phyloP scores from a whole-genome alignment of 257 asterid species.

The Datura wrightii region DNA sequence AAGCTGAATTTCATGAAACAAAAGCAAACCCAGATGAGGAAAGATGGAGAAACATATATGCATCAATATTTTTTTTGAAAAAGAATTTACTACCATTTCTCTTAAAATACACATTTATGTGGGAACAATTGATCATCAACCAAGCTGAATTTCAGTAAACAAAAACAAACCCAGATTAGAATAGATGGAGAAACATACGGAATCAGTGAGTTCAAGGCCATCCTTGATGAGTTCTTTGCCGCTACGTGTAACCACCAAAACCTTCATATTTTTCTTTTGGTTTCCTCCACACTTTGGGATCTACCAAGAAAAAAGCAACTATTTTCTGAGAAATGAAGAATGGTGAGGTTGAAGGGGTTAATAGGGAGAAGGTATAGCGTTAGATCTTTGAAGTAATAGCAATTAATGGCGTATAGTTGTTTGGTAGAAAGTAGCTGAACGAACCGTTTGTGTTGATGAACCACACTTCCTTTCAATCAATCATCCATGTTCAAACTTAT shows the following conservation, averaged over 20 bases:
- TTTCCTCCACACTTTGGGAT: constrained; percentile 31
- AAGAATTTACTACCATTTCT: neutral
- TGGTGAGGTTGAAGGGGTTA: neutral
- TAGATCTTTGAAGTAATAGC: neutral
- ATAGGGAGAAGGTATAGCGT: neutral
- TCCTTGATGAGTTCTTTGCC: constrained; percentile 87
- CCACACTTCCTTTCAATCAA: neutral
- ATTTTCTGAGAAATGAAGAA: neutral
- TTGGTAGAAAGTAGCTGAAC: constrained; percentile 43
- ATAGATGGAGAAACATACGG: constrained; percentile 12
- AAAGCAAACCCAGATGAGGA: constrained; percentile 30
- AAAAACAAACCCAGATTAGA: constrained; percentile 29
- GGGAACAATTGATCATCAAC: neutral
- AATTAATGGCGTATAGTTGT: constrained; percentile 40
- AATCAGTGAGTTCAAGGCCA: constrained; percentile 67
- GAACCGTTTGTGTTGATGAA: constrained; percentile 32
- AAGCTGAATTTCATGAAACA: constrained; percentile 28
- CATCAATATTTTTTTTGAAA: neutral
- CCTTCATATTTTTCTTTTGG: constrained; percentile 60
- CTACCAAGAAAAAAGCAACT: constrained; percentile 28
- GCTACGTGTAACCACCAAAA: constrained; percentile 75
- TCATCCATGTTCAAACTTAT: neutral
- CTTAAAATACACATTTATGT: neutral
- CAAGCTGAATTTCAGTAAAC: neutral
- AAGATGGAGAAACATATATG: neutral